Evolutionary conservation across 768 basidiomycete genomes (phyloP).

Genomic region (Mycena chlorophos): DNA sequence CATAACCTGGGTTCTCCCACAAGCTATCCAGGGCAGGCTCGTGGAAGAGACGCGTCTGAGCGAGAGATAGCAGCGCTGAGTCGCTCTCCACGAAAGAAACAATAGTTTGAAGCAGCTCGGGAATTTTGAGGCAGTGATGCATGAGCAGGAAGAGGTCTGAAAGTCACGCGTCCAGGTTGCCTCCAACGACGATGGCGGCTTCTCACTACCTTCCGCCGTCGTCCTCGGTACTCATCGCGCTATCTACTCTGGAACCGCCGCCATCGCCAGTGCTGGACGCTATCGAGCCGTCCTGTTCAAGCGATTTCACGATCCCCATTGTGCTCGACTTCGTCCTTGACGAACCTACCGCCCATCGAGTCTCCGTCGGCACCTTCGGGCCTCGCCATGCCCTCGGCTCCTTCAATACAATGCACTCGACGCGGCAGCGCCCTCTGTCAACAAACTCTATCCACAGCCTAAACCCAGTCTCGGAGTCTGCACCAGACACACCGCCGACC

Average conservation of each 20-base stretch:
- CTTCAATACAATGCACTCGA: neutral
- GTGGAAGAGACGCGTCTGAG: too few species aligned
- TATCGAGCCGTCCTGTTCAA: slow-evolving; percentile 31
- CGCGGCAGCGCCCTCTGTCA: neutral
- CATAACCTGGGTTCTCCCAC: too few species aligned
- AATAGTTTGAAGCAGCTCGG: too few species aligned
- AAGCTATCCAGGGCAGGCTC: too few species aligned
- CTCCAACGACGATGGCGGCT: slow-evolving; percentile 4
- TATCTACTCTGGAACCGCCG: slow-evolving; percentile 37
- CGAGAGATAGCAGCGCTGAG: too few species aligned
- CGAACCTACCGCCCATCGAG: slow-evolving; percentile 5
- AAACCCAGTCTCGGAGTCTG: neutral
- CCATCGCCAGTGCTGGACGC: slow-evolving; percentile 49
- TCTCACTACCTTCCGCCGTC: slow-evolving; percentile 32
- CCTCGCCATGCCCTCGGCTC: slow-evolving; percentile 5
- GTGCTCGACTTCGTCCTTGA: slow-evolving; percentile 35
- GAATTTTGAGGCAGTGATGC: too few species aligned
- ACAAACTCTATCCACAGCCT: neutral
- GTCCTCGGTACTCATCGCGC: slow-evolving; percentile 41
- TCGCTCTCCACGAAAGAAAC: too few species aligned
- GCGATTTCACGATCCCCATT: slow-evolving; percentile 52
- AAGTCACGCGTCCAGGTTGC: too few species aligned
- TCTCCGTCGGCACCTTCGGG: slow-evolving; percentile 6
- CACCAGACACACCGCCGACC: neutral
- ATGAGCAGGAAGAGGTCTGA: too few species aligned